These are phyloP conservation scores for Vitis rotundifolia DNA, from an alignment of 164 flowering plant genomes.

Conservation along the genomic window DNA sequence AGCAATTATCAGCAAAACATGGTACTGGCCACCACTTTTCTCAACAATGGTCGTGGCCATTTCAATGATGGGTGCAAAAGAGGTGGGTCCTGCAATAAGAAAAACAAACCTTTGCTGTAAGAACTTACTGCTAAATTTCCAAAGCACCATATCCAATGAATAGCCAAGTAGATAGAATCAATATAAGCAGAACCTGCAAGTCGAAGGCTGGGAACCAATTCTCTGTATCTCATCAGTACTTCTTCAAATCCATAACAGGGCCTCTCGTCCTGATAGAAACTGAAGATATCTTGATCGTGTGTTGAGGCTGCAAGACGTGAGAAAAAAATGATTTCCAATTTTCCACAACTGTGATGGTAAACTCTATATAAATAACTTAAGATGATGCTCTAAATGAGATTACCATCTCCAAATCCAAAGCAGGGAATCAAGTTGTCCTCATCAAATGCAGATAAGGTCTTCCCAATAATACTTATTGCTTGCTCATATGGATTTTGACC, in stretches of 20 bases:
- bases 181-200: slow-evolving; percentile 8
- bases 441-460: slow-evolving; percentile 50
- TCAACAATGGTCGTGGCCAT: slow-evolving; percentile 42
- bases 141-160: background rate
- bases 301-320: slow-evolving; percentile 10
- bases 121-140: background rate
- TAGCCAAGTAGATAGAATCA: background rate
- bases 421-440: slow-evolving; percentile 62
- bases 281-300: slow-evolving; percentile 17
- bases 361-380: background rate
- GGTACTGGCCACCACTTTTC: slow-evolving; percentile 46
- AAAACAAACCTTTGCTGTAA: background rate
- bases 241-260: slow-evolving; percentile 15
- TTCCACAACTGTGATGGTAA: background rate
- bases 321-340: background rate
- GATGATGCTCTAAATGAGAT: background rate
- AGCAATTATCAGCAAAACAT: slow-evolving; percentile 51
- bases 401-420: slow-evolving; percentile 69
- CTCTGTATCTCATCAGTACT: slow-evolving; percentile 10
- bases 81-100: slow-evolving; percentile 38
- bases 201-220: slow-evolving; percentile 12
- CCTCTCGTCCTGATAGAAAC: slow-evolving; percentile 9
- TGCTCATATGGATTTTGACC: slow-evolving; percentile 48
- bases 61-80: slow-evolving; percentile 53
- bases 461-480: slow-evolving; percentile 55